These are phyloP conservation scores for Ophiosphaerella herpotricha DNA, from an alignment of 2,329 filamentous ascomycete species.

Conservation along the genomic window DNA sequence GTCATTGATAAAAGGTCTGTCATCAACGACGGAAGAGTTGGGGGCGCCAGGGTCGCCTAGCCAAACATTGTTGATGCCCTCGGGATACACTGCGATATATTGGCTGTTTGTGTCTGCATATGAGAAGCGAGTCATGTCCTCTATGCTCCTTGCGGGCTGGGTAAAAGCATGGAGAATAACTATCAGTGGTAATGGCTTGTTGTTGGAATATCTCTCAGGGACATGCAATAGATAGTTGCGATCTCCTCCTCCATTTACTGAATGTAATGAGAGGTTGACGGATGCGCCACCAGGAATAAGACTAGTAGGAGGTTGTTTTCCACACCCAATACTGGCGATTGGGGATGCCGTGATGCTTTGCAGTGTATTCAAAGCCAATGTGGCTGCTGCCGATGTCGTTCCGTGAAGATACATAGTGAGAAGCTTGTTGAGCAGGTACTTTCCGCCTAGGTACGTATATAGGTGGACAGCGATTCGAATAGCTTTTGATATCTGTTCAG, in stretches of 20 bases:
- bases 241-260: conserved; percentile 17
- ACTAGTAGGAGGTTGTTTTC: conserved; percentile 5
- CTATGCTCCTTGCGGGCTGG: conserved; percentile 26
- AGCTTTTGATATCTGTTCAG: too few relatives aligned
- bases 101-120: conserved; percentile 21
- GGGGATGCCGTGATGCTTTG: too few relatives aligned
- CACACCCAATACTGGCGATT: conserved; percentile 24
- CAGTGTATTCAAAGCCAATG: too few relatives aligned
- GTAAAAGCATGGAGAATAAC: conserved; percentile 24
- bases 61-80: conserved; percentile 40
- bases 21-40: conserved; percentile 41
- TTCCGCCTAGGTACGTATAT: too few relatives aligned
- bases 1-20: conserved; percentile 50
- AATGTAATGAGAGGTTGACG: conserved; percentile 22
- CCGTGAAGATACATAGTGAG: too few relatives aligned
- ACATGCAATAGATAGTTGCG: conserved; percentile 24
- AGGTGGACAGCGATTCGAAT: too few relatives aligned
- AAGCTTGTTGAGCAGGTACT: too few relatives aligned
- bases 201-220: conserved; percentile 20
- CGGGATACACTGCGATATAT: conserved; percentile 26
- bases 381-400: too few relatives aligned
- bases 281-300: conserved; percentile 23
- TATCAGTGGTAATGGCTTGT: conserved; percentile 19
- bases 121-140: conserved; percentile 25
- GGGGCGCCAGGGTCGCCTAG: conserved; percentile 48